phyloP scores from a whole-genome alignment of 1,284 basidiomycete genomes.

The Melanopsichium pennsylvanicum region DNA sequence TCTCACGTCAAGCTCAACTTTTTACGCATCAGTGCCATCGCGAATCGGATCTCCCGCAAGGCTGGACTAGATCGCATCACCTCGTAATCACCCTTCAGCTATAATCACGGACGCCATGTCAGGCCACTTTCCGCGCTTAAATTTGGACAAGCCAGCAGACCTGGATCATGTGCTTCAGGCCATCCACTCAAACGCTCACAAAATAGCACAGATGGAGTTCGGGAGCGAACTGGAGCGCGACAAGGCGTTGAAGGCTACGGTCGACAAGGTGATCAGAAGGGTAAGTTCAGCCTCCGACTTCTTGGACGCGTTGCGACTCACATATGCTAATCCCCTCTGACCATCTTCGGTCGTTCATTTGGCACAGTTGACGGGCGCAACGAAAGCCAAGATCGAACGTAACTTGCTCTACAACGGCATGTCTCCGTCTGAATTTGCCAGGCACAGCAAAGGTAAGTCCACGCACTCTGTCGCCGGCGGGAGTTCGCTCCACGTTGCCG shows the following conservation, averaged over 20 bases:
- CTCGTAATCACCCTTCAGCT: neutral
- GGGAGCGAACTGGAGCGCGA: slow-evolving; percentile 35
- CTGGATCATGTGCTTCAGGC: slow-evolving; percentile 31
- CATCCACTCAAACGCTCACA: slow-evolving; percentile 29
- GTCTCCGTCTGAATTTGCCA: slow-evolving; percentile 26
- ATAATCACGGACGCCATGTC: slow-evolving; percentile 17
- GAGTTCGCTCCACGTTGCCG: no score
- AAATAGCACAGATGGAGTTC: slow-evolving; percentile 47
- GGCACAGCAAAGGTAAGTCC: slow-evolving; percentile 40
- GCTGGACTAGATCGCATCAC: neutral
- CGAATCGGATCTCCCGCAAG: neutral
- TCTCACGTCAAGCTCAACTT: neutral
- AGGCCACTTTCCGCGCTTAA: slow-evolving; percentile 38
- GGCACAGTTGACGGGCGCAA: slow-evolving; percentile 29
- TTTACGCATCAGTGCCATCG: no score
- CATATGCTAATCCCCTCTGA: no score
- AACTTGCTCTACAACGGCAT: slow-evolving; percentile 43
- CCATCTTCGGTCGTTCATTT: neutral
- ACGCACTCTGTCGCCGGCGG: no score
- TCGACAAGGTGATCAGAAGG: slow-evolving; percentile 33
- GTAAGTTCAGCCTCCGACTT: slow-evolving; percentile 13
- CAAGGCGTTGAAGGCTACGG: slow-evolving; percentile 28
- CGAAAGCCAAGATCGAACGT: slow-evolving; percentile 37
- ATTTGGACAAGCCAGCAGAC: slow-evolving; percentile 33
- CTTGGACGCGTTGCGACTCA: no score